These are phyloP conservation scores for Lanmaoa pseudosensibilis DNA, from an alignment of 768 basidiomycete genomes.

Conservation along the genomic window DNA sequence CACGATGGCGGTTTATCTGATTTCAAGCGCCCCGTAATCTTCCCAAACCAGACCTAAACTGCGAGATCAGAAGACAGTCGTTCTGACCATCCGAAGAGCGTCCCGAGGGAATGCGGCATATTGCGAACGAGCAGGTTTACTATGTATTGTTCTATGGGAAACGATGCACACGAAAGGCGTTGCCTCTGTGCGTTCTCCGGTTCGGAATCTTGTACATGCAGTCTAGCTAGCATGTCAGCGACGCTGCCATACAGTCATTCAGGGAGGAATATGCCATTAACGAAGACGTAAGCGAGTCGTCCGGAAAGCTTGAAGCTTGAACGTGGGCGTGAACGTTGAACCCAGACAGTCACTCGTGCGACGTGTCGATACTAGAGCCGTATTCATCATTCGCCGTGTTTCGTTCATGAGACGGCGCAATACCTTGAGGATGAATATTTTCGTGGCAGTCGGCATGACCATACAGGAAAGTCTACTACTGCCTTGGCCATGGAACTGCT, in stretches of 20 bases:
- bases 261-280: conserved; percentile 49
- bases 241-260: conserved; percentile 73
- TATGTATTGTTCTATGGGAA: conserved; percentile 47
- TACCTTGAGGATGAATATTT: conserved; percentile 58
- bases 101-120: neutral
- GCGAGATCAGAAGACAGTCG: too few species aligned
- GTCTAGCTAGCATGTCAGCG: conserved; percentile 44
- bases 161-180: conserved; percentile 86
- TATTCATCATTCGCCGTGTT: conserved; percentile 33
- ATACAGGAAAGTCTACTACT: conserved; percentile 45
- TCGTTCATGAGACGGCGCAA: conserved; percentile 48
- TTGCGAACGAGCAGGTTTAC: neutral
- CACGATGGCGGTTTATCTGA: too few species aligned
- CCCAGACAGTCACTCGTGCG: too few species aligned
- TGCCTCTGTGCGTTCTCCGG: conserved; percentile 89
- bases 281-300: conserved; percentile 32
- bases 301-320: too few species aligned
- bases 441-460: conserved; percentile 57
- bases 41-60: too few species aligned
- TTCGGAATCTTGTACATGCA: conserved; percentile 78
- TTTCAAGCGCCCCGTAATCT: too few species aligned
- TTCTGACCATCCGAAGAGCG: too few species aligned
- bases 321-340: too few species aligned
- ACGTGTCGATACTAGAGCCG: neutral
- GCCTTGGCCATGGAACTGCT: neutral